These are phyloP conservation scores for Pyrrhoderma noxium DNA, from an alignment of 1,284 basidiomycete genomes.

Conservation along the genomic window DNA sequence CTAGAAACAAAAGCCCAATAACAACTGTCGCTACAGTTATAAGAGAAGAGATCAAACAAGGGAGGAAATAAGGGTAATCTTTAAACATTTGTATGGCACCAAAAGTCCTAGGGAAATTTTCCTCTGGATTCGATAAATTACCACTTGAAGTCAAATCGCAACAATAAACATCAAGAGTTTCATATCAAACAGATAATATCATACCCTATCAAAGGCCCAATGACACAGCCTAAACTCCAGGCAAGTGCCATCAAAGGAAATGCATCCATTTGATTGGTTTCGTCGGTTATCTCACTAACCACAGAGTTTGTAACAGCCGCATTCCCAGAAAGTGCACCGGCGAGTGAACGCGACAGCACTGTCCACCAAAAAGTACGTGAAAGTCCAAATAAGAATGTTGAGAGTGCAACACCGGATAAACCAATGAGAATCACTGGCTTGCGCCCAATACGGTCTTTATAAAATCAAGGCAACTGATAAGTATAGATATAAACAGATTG, in stretches of 20 bases:
- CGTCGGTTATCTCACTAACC: constrained; percentile 24
- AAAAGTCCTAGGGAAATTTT: constrained; percentile 21
- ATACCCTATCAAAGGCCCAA: constrained; percentile 19
- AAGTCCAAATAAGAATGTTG: constrained; percentile 26
- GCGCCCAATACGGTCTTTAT: constrained; percentile 26
- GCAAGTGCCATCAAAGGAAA: constrained; percentile 23
- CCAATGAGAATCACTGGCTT: constrained; percentile 27
- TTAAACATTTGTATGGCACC: constrained; percentile 20
- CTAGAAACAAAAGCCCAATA: constrained; percentile 16
- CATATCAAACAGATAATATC: not conserved
- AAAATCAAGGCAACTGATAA: not conserved
- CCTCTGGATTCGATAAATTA: constrained; percentile 17
- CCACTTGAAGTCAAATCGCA: constrained; percentile 11
- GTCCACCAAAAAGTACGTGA: constrained; percentile 22
- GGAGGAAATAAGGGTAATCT: constrained; percentile 24
- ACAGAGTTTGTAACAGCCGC: constrained; percentile 22
- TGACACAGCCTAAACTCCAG: constrained; percentile 21
- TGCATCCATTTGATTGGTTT: constrained; percentile 23
- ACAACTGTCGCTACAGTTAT: constrained; percentile 17
- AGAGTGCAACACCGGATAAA: constrained; percentile 25
- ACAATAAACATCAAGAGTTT: not conserved
- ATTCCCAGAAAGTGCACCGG: constrained; percentile 26
- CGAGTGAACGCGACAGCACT: constrained; percentile 23
- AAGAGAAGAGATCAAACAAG: constrained; percentile 21
- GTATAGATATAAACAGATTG: not conserved